These are phyloP conservation scores for Plectosphaerella sp. DNA, from an alignment of 2,329 filamentous ascomycete genomes.

Conservation along the genomic window DNA sequence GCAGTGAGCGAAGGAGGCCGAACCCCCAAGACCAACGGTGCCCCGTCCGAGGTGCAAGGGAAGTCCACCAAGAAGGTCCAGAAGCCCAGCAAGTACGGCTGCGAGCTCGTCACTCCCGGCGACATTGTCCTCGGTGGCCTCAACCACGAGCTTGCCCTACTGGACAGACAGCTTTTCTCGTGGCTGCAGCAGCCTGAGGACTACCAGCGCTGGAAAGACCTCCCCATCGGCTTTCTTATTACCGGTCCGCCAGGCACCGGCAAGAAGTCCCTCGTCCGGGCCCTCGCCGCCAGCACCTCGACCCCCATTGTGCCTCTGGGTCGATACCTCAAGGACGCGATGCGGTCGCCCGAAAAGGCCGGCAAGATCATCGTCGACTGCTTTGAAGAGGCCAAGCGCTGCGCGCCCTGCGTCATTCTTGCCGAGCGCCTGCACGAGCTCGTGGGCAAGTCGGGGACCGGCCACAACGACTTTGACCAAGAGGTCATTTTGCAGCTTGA, in stretches of 20 bases:
- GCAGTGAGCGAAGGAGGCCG: conserved; percentile 5
- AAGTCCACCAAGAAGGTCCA: conserved; percentile 5
- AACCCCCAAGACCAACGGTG: conserved; percentile 2
- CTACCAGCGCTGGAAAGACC: conserved; percentile 4
- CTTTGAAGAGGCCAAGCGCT: conserved; percentile 72
- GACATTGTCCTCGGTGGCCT: conserved; percentile 10
- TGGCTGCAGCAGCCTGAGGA: conserved; percentile 4
- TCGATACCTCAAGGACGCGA: conserved; percentile 26
- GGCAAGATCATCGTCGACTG: conserved; percentile 33
- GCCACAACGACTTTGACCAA: conserved; percentile 85
- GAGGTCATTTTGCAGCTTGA: conserved; percentile 79
- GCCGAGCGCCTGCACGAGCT: conserved; percentile 83
- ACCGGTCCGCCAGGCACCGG: conserved; percentile 79
- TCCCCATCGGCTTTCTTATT: conserved; percentile 65
- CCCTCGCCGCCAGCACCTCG: conserved; percentile 65
- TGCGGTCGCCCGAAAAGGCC: conserved; percentile 25
- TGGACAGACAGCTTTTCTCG: conserved; percentile 6
- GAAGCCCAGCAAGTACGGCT: conserved; percentile 10
- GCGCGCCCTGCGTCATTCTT: conserved; percentile 86
- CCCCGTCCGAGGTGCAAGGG: neutral
- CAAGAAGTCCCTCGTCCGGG: conserved; percentile 73
- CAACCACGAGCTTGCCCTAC: neutral
- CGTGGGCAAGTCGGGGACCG: conserved; percentile 80
- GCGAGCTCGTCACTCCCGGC: conserved; percentile 8
- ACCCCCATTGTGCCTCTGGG: conserved; percentile 64